Evolutionary conservation across 2,329 filamentous ascomycete genomes (phyloP).

Genomic region (Calonectria pseudoreteaudii): DNA sequence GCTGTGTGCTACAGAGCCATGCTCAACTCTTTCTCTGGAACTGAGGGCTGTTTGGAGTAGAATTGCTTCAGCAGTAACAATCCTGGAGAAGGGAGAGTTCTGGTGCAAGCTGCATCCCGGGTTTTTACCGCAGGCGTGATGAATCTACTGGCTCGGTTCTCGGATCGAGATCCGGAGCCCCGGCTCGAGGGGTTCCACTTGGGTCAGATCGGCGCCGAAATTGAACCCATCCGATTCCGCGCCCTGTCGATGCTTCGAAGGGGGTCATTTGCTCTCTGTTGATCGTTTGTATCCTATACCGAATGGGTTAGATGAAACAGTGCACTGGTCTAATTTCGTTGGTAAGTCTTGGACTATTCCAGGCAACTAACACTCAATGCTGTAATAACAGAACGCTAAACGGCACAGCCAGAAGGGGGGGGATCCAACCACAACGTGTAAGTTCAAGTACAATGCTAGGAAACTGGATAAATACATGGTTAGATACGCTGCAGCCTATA

Average conservation of each 20-base stretch:
- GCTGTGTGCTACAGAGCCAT: background rate
- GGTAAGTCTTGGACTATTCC: background rate
- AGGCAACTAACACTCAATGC: background rate
- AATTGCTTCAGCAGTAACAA: background rate
- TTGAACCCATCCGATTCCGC: background rate
- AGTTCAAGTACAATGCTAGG: background rate
- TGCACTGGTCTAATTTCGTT: background rate
- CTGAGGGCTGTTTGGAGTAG: background rate
- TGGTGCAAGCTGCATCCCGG: background rate
- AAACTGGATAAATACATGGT: background rate
- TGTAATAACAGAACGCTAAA: background rate
- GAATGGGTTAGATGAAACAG: background rate
- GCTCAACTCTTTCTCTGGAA: background rate
- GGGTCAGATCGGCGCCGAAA: background rate
- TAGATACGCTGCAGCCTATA: too few relatives aligned
- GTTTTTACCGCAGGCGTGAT: background rate
- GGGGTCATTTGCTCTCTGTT: background rate
- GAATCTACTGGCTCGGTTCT: background rate
- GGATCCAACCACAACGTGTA: background rate
- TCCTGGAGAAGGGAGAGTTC: background rate
- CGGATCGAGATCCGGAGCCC: background rate
- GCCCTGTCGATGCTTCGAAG: background rate
- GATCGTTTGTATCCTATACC: background rate
- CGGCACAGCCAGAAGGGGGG: background rate
- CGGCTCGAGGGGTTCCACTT: background rate